phyloP scores from a whole-genome alignment of 768 basidiomycete species.

The Russula earlei region DNA sequence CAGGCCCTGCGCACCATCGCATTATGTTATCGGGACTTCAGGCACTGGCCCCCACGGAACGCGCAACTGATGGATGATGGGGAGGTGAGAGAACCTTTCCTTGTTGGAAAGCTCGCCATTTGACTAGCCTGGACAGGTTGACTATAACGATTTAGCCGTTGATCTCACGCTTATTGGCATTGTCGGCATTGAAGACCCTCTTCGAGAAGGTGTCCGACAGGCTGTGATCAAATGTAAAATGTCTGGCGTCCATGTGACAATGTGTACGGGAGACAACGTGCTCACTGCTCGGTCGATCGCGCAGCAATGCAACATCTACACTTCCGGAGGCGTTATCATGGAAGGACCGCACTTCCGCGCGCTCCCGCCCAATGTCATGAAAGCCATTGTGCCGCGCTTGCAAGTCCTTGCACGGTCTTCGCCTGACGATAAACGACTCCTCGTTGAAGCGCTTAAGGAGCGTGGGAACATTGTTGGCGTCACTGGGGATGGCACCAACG shows the following conservation, averaged over 20 bases:
- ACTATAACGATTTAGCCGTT: conserved; percentile 56
- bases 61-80: conserved; percentile 32
- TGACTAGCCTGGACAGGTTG: conserved; percentile 35
- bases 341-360: conserved; percentile 91
- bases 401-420: conserved; percentile 97
- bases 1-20: conserved; percentile 93
- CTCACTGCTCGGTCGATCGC: conserved; percentile 96
- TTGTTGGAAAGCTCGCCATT: neutral
- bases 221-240: conserved; percentile 81
- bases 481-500: conserved; percentile 97
- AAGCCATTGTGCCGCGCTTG: conserved; percentile 80
- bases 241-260: conserved; percentile 91
- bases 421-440: conserved; percentile 91
- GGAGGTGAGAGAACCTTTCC: conserved; percentile 37
- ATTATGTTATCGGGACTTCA: conserved; percentile 84
- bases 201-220: conserved; percentile 80
- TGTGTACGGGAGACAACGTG: conserved; percentile 98
- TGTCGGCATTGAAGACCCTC: conserved; percentile 92
- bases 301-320: conserved; percentile 91
- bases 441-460: conserved; percentile 80
- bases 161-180: conserved; percentile 84
- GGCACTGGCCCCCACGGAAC: conserved; percentile 70
- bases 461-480: conserved; percentile 91
- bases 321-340: conserved; percentile 91
- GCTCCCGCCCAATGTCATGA: conserved; percentile 56